Evolutionary conservation across 2,329 filamentous ascomycete species (phyloP), one percentile per base, ranked within the genome.

Genomic region (Colletotrichum noveboracense): DNA sequence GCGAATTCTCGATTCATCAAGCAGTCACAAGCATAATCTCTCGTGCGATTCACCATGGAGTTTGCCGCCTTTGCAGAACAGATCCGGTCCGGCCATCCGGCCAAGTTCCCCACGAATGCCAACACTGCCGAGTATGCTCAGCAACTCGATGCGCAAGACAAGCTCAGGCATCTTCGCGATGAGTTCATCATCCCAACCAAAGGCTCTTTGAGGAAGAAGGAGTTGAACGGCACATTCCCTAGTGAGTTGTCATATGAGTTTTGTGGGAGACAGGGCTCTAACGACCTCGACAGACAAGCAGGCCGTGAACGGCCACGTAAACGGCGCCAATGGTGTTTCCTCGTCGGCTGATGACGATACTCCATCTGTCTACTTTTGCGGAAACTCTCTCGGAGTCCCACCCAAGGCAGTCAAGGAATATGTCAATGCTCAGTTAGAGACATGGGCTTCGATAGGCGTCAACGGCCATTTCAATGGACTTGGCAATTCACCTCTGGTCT

Each of bases 371-470:
- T 96, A 96, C 82, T 90, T 96, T 70, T 95, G 94, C 78, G 94
- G 94, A 71, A 96, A 96, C 84, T 96, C 94, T 0, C 87, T 96
- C 3, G 94, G 94, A 43, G 88, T 95, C 7, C 94, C 96, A 81
- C 94, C 94, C 43, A 92, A 90, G 77, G 90, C 90, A 16, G 92
- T 93, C 0, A 88, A 90, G 21, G 86, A 89, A 18, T 93, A 95
- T 77, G 86, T 98, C 77, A 87, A 93, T 61, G 90, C 92, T 7
- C 95, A 97, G 79, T 89, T 98, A 2, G 91, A 94, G 77, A 95
- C 95, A 5, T 98, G 96, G 96, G 93, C 93, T 1, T 93, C 92
- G 0, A 94, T 97, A 78, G 96, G 94, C 21, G 96, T 98, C 26
- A 93, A 94, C 55, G 96, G 96, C 0, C 96, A 98, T 86, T 98